Evolutionary conservation across 1,284 basidiomycete genomes (phyloP).

Genomic region (Pseudozyma thailandica): DNA sequence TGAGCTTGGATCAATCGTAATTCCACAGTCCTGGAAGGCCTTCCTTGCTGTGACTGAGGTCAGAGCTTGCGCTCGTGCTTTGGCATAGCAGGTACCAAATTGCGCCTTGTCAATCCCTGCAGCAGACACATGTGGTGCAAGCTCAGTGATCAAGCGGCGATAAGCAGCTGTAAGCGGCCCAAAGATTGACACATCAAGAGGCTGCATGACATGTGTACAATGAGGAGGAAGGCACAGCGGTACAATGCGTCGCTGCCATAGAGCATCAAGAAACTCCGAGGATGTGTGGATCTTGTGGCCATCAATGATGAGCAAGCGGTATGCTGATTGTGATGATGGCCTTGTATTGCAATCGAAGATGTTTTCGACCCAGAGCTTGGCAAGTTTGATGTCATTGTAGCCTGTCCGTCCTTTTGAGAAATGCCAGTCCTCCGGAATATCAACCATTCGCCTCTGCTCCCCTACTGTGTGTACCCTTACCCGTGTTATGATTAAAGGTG

Average conservation of each 20-base stretch:
- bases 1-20: neutral
- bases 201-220: slow-evolving; percentile 2
- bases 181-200: slow-evolving; percentile 4
- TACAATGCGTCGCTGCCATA: neutral
- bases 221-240: slow-evolving; percentile 1
- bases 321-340: neutral
- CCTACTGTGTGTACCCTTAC: slow-evolving; percentile 3
- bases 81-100: slow-evolving; percentile 9
- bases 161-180: neutral
- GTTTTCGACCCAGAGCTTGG: neutral
- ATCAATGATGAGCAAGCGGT: slow-evolving; percentile 5
- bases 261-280: neutral
- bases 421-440: neutral
- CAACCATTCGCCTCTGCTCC: slow-evolving; percentile 3
- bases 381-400: neutral
- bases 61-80: slow-evolving; percentile 9
- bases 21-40: slow-evolving; percentile 14
- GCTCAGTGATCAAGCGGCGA: neutral
- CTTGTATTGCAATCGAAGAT: slow-evolving; percentile 4
- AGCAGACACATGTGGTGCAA: neutral
- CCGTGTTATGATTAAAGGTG: slow-evolving; percentile 1
- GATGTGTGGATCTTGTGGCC: neutral
- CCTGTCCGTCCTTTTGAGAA: neutral
- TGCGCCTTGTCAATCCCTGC: slow-evolving; percentile 10
- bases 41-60: neutral